Evolutionary conservation across 208 protist species (phyloP).

Genomic region (Phytomonas francai): DNA sequence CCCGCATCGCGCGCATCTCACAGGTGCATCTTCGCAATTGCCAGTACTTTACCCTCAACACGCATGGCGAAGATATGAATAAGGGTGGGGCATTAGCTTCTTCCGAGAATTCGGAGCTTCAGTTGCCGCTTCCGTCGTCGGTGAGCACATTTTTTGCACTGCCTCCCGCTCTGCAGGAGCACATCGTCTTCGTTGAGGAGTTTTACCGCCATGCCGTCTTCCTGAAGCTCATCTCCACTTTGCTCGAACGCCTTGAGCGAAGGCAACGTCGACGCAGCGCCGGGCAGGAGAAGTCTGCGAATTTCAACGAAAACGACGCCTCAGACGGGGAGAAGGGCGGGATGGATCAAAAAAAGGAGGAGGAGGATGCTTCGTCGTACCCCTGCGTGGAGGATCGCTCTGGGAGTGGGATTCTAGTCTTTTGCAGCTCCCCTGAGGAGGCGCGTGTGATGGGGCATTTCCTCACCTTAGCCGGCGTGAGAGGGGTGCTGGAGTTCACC

Average conservation of each 20-base stretch:
- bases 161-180: conserved; percentile 73
- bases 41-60: conserved; percentile 70
- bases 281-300: conserved; percentile 2
- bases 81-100: not conserved
- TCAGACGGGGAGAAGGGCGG: conserved; percentile 16
- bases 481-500: conserved; percentile 76
- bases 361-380: conserved; percentile 20
- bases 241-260: conserved; percentile 24
- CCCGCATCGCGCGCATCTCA: conserved; percentile 71
- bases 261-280: not conserved
- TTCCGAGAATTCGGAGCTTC: not conserved
- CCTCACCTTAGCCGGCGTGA: conserved; percentile 60
- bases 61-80: conserved; percentile 26
- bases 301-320: conserved; percentile 9
- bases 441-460: conserved; percentile 85
- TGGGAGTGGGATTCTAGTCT: conserved; percentile 68
- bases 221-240: conserved; percentile 65
- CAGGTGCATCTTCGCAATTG: conserved; percentile 84
- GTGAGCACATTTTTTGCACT: conserved; percentile 71
- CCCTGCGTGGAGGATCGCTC: conserved; percentile 41
- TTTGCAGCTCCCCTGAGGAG: conserved; percentile 82
- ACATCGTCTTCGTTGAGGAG: conserved; percentile 80
- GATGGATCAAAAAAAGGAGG: conserved; percentile 14
- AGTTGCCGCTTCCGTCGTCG: conserved; percentile 4
- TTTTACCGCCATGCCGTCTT: conserved; percentile 73